Base-by-base conservation (phyloP, 176 grass and related monocot species). In the Avena sativa region DNA sequence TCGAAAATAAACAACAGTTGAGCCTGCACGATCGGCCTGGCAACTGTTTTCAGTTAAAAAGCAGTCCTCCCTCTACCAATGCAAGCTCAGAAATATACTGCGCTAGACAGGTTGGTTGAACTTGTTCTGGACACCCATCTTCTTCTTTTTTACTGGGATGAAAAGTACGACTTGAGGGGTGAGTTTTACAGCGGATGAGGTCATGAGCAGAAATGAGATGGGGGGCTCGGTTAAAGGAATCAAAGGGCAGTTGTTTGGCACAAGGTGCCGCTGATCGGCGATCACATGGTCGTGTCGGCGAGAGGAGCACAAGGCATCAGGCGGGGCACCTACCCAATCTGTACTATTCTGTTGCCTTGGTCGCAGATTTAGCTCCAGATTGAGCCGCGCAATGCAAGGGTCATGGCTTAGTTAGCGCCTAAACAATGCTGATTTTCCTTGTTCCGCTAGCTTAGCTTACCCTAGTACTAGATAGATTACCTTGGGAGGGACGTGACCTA, bases 221-320 rank as follows among this genome's bases (percentile, higher is more conserved):
- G 58, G 50, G 46, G 58, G 50, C 38, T 58, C 49, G 86, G 86
- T 81, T 69, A 62, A 85, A 26, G 83, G 86, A 89, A 88, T 91
- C 83, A 78, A 78, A 73, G 6, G 71, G 62, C 32, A 82, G 78
- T 72, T 88, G 65, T 78, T 81, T 81, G 71, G 83, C 86, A 58
- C 73, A 85, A 83, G 79, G 59, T 81, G 72, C 83, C 50, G 79
- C 64, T 55, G 73, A 52, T 78, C 56, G 23, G 74, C 10, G 51
- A 91, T 86, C 90, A 92, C 90, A 89, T 92, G 90, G 64, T 57
- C 66, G 51, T 86, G 90, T 92, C 86, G 86, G 90, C 20, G 46
- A 66, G 46, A 72, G 83, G 46, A 82, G 79, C 90, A 79, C 72
- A 81, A 81, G 76, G 67, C 47, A 83, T 81, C 76, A 85, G 77